Base-by-base conservation (phyloP, 176 grass and related monocot species). In the Oryza nivara region DNA sequence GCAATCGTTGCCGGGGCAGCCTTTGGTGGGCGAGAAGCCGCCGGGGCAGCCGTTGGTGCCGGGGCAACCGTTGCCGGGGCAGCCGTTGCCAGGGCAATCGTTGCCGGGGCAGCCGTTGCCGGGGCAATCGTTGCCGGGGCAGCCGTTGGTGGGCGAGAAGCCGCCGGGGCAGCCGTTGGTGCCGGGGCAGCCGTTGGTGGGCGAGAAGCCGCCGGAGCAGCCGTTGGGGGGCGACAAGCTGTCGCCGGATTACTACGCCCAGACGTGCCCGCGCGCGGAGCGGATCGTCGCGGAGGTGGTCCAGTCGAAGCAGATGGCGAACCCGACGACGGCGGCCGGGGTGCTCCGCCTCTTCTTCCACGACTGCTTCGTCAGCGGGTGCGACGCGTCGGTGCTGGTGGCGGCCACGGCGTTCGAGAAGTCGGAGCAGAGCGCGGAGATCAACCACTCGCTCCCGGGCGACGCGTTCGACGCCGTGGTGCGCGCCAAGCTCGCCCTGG, bases 331-430 rank as follows among this genome's bases (percentile, higher is more conserved):
- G 6, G 94, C 94, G 0, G 94, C 94, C 5, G 94, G 84, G 5
- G 83, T 92, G 49, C 94, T 96, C 64, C 94, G 94, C 38, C 73
- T 96, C 78, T 96, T 96, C 84, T 96, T 96, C 86, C 91, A 96
- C 77, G 94, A 96, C 81, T 96, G 94, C 88, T 96, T 96, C 80
- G 94, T 96, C 9, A 35, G 72, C 68, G 94, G 94, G 9, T 96
- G 94, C 72, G 94, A 96, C 68, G 94, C 91, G 4, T 96, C 94
- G 14, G 87, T 92, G 48, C 87, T 96, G 45, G 84, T 96, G 41
- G 84, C 91, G 45, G 86, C 91, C 26, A 96, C 81, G 77, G 44
- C 81, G 32, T 93, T 93, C 86, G 82, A 80, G 40, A 86, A 84
- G 38, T 88, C 94, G 5, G 94, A 96, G 81, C 86, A 88, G 12